Conservation (phyloP, 179 eudicot genomes). For the Silene coronaria region DNA sequence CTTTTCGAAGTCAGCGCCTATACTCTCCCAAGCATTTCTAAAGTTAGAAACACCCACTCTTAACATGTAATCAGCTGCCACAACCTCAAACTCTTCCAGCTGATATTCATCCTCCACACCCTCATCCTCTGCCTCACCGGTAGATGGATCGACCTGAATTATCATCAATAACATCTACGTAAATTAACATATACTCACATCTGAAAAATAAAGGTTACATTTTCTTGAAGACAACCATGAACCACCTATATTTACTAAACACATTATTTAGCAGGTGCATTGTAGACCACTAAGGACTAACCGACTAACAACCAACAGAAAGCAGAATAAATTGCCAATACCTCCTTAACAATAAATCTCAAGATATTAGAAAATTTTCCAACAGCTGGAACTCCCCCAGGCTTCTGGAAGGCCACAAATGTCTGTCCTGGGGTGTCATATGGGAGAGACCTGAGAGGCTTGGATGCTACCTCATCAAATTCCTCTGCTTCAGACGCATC, state of each 20-base stretch:
- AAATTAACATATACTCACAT: not conserved
- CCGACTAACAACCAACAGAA: not conserved
- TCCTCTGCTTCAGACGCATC: conserved; percentile 98
- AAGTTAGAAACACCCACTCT: conserved; percentile 85
- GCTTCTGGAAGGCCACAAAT: conserved; percentile 81
- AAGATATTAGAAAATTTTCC: conserved; percentile 79
- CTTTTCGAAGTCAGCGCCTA: conserved; percentile 69
- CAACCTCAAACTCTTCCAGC: conserved; percentile 85
- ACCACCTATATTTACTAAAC: not conserved
- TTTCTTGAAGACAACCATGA: not conserved
- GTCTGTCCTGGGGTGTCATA: conserved; percentile 90
- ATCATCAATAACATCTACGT: not conserved
- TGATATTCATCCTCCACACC: conserved; percentile 97
- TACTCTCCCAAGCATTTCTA: conserved; percentile 92
- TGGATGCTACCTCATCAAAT: conserved; percentile 61
- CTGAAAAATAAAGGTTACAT: not conserved
- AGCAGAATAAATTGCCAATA: conserved; percentile 15
- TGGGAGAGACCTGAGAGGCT: conserved; percentile 76
- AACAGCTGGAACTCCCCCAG: conserved; percentile 72
- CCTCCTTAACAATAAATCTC: conserved; percentile 88
- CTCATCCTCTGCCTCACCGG: conserved; percentile 93
- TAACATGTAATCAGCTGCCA: conserved; percentile 82
- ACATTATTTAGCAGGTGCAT: not conserved
- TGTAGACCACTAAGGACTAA: not conserved
- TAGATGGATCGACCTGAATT: conserved; percentile 85